Base-by-base conservation (phyloP, 164 flowering plant genomes). In the Dillenia turbinata region DNA sequence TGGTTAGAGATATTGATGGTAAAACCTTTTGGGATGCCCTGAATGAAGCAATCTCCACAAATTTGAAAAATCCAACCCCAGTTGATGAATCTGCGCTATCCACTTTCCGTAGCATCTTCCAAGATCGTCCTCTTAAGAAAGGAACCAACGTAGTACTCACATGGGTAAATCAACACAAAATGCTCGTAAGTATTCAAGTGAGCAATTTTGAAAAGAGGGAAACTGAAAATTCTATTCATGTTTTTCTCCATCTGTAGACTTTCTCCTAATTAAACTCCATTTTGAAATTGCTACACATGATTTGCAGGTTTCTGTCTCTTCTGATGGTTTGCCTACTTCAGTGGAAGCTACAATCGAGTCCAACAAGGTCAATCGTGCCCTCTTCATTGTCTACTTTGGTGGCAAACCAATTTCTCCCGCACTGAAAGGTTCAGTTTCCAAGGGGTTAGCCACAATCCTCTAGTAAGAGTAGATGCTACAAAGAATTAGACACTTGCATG, bases 21-120 rank as follows among this genome's bases (percentile, higher is more conserved):
- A 88, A 90, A 78, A 88, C 96, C 49, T 92, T 92, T 50, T 92
- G 98, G 98, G 96, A 87, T 72, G 96, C 96, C 49, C 62, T 92
- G 71, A 78, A 87, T 64, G 96, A 85, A 9, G 88, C 96, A 45
- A 70, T 90, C 45, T 81, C 96, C 43, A 92, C 98, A 60, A 81
- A 94, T 79, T 80, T 92, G 52, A 78, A 76, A 63, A 69, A 78
- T 47, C 79, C 80, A 0, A 70, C 77, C 50, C 69, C 87, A 9
- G 77, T 54, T 47, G 96, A 88, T 77, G 81, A 87, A 69, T 67
- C 83, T 59, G 92, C 98, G 13, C 79, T 92, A 10, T 81, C 87
- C n/a, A 76, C 75, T 51, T 88, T 92, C 59, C 86, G 89, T 14
- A 58, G 64, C 63, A 79, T 74, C 72, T 90, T 90, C 70, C 79